Evolutionary conservation across 805 yeast genomes (phyloP).

Genomic region (Yamadazyma kitorensis): DNA sequence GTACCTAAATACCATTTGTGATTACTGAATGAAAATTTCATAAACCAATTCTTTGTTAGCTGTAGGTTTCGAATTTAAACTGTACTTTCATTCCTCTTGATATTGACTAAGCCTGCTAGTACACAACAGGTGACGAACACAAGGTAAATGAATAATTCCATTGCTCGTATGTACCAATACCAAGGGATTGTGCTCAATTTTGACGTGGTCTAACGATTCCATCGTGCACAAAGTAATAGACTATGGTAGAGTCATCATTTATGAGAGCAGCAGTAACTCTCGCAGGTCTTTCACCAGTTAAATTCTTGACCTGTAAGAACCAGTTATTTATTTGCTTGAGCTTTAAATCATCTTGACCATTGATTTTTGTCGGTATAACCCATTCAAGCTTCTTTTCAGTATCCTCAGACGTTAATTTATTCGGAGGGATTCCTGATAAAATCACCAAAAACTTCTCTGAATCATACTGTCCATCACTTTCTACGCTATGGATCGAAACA

Average conservation of each 20-base stretch:
- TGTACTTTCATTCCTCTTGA: too few species aligned
- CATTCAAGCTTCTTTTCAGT: conserved; percentile 24
- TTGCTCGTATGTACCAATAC: too few species aligned
- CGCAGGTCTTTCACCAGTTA: conserved; percentile 28
- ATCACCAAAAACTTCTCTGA: too few species aligned
- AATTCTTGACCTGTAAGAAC: conserved; percentile 28
- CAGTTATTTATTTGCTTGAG: conserved; percentile 38
- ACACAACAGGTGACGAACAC: too few species aligned
- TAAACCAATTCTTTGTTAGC: too few species aligned
- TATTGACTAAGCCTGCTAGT: too few species aligned
- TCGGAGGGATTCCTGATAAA: conserved; percentile 7
- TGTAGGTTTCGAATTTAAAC: too few species aligned
- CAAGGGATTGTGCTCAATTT: too few species aligned
- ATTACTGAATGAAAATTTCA: too few species aligned
- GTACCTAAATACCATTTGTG: too few species aligned
- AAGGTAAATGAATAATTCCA: too few species aligned
- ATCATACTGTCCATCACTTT: neutral
- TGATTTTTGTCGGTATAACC: conserved; percentile 38
- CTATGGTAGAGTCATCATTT: conserved; percentile 66
- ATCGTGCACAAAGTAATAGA: conserved; percentile 65
- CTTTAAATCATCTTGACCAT: conserved; percentile 25
- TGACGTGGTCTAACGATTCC: conserved; percentile 65
- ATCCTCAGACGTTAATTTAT: conserved; percentile 2
- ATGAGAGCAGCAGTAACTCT: conserved; percentile 54
- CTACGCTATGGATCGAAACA: conserved; percentile 20